phyloP scores from a whole-genome alignment of 1,284 basidiomycete genomes.

The Stygiomarasmius scandens region DNA sequence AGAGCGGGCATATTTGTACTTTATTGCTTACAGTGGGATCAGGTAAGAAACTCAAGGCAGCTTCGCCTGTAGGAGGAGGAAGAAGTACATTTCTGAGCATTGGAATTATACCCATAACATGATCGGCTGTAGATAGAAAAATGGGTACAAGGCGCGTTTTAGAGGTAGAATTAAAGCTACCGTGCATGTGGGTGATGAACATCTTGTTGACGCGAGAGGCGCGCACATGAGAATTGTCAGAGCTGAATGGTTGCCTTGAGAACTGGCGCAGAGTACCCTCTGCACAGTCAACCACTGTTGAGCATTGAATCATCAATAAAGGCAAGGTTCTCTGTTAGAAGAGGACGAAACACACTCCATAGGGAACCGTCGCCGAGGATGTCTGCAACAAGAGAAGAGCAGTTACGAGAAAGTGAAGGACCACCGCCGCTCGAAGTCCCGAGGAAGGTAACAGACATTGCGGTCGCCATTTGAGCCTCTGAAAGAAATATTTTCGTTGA shows the following conservation, averaged over 20 bases:
- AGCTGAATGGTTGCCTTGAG: constrained; percentile 39
- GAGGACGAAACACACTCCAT: constrained; percentile 57
- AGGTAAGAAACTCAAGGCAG: constrained; percentile 3
- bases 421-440: constrained; percentile 78
- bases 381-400: constrained; percentile 68
- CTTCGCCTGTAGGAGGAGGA: constrained; percentile 33
- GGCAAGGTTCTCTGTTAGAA: constrained; percentile 13
- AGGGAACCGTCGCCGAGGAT: constrained; percentile 54
- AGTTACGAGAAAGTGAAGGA: constrained; percentile 67
- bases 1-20: not conserved
- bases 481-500: not conserved
- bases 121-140: constrained; percentile 60
- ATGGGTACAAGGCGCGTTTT: not conserved
- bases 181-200: constrained; percentile 91
- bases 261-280: constrained; percentile 82
- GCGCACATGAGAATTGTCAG: constrained; percentile 39
- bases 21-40: not conserved
- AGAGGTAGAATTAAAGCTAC: constrained; percentile 32
- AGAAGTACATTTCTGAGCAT: constrained; percentile 69
- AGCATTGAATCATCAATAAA: constrained; percentile 6
- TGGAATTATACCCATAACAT: constrained; percentile 80
- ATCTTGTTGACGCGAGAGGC: constrained; percentile 67
- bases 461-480: constrained; percentile 19
- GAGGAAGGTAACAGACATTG: constrained; percentile 61
- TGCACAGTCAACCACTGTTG: constrained; percentile 82